Base-by-base conservation (phyloP, 2,329 filamentous ascomycete species). In the Meredithiella fracta region DNA sequence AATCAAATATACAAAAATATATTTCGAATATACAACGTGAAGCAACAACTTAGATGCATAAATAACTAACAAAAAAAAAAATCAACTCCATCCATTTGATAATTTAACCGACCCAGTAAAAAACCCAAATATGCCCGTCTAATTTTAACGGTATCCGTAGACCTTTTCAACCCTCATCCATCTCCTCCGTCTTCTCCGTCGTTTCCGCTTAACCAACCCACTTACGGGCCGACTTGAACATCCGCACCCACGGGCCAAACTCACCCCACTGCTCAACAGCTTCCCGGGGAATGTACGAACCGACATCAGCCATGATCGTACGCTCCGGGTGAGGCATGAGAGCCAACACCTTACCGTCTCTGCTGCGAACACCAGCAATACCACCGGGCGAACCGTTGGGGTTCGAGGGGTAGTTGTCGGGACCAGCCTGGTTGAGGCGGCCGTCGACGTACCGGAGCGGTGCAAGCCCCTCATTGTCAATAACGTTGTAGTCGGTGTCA, bases 251-350 rank as follows among this genome's bases (percentile, higher is more conserved):
- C 20, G 90, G 88, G 1, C 87, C 86, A 65, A 83, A 84, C 62
- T 89, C 83, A 26, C 85, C 86, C 85, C 85, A 90, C 60, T 82
- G 73, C 11, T 78, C 77, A 4, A 73, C 60, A 58, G 79, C 73
- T 34, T 69, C 69, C 2, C 63, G 63, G 6, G 87, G 85, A 60
- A 84, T 71, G 67, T 83, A 95, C 67, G 85, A 91, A 51, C 76
- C 80, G 59, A 89, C 82, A 58, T 87, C 86, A 57, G 80, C 80
- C 72, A 94, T 72, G 58, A 94, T 81, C 15, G 86, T 94, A n/a
- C 89, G 79, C 72, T 96, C 89, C 1, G 89, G 89, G 67, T 95
- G 89, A 59, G 90, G 90, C 89, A 96, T 95, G 71, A 95, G 79
- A 5, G 88, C 88, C 62, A 95, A 68, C 1, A 94, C 86, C 57